A percentile compares a stretch with the other conserved stretches of the same genome.
Conservation (phyloP, 2,329 filamentous ascomycete genomes). For the Ophiostoma sp. region DNA sequence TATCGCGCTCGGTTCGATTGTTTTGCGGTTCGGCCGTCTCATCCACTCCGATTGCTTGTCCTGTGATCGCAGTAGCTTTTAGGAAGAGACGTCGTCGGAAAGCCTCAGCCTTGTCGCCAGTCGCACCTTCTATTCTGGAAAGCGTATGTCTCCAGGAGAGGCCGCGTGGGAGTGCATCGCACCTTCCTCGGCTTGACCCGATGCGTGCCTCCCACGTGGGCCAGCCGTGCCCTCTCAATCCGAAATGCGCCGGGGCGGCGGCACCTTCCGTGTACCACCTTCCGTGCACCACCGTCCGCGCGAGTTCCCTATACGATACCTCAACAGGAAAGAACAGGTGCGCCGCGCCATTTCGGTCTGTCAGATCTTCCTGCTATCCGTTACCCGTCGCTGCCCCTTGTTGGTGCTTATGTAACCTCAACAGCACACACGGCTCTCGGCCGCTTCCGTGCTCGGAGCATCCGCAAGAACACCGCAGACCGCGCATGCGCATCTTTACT, state of each 20-base stretch:
- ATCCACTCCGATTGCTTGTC: too few species aligned
- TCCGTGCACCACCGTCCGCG: neutral
- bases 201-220: neutral
- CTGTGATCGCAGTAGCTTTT: too few species aligned
- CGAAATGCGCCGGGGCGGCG: neutral
- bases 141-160: neutral
- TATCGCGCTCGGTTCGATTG: too few species aligned
- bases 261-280: neutral
- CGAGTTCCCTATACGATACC: too few species aligned
- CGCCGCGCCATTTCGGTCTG: neutral
- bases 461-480: neutral
- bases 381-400: neutral
- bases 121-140: neutral
- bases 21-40: too few species aligned
- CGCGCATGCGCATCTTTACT: neutral
- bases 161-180: neutral
- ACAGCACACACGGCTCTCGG: neutral
- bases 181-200: neutral
- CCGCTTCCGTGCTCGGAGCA: neutral
- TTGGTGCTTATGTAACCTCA: neutral
- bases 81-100: neutral
- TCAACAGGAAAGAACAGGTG: neutral
- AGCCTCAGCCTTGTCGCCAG: neutral
- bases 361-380: neutral
- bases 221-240: neutral